Evolutionary conservation across 78 protist genomes (phyloP), one percentile per base, ranked within the genome.

Genomic region (Guillardia theta): DNA sequence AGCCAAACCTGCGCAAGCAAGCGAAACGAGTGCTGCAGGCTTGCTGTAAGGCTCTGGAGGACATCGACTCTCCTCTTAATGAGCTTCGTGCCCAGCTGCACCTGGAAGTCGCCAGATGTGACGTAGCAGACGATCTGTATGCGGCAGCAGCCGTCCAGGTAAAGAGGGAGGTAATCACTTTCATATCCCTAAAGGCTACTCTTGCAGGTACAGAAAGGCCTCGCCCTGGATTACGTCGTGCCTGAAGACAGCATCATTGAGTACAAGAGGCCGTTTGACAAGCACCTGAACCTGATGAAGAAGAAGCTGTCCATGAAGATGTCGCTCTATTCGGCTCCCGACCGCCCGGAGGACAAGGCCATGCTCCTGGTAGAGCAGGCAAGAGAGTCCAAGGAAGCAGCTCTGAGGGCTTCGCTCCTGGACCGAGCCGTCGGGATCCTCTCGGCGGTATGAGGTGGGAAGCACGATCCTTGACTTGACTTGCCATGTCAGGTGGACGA

Each of bases 1-100:
- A 88, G 93, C 93, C 93, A 0, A 88, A 41, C 19, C 43, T 88
- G 64, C 93, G 93, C 48, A 44, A 43, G 24, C 90, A 43, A 10
- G 90, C 24, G 15, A 78, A 78, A 48, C 90, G 90, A 30, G 12
- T n/a, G 64, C 93, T 88, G 64, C 62, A 18, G 53, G 54, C 93
- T 8, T 88, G 62, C 64, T 8, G 47, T 36, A 88, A 45, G 54
- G 93, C 64, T 6, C 43, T 88, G 22, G 93, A 45, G 93, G 93
- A 88, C 44, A 3, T 88, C 62, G 1, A 22, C 41, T 46, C 93
- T 4, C 93, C 93, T n/a, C 93, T 88, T 15, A 54, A 88, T 10
- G 93, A 88, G 62, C 93, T 88, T 41, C 93, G 93, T 41, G 93
- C 54, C 1, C 93, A 88, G 93, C 0, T 88, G 45, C 93, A 88